These are phyloP conservation scores for Podaxis rugospora DNA, from an alignment of 768 basidiomycete genomes.

Conservation along the genomic window DNA sequence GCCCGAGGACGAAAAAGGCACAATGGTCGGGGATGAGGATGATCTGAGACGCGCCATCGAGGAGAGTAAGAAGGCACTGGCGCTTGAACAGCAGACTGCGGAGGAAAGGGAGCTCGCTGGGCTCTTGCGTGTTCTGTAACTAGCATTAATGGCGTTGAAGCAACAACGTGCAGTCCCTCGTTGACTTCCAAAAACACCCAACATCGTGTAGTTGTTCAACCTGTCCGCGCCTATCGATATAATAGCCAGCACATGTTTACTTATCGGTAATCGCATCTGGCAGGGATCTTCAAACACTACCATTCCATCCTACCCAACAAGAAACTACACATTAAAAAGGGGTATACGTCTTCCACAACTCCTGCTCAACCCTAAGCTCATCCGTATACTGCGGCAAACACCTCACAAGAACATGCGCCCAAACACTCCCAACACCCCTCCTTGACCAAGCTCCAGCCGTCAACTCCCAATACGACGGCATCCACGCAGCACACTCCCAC, in stretches of 20 bases:
- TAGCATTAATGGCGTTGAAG: no score
- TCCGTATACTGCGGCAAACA: conserved; percentile 10
- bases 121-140: no score
- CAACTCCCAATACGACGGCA: conserved; percentile 7
- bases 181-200: no score
- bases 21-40: conserved; percentile 56
- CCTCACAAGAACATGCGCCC: not conserved
- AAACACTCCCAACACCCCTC: not conserved
- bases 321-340: not conserved
- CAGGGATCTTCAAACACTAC: no score
- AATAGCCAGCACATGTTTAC: no score
- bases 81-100: conserved; percentile 62
- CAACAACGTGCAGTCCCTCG: no score
- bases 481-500: conserved; percentile 10
- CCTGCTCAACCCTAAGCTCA: conserved; percentile 4
- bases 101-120: conserved; percentile 74
- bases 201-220: no score
- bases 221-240: no score
- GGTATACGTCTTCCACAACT: conserved; percentile 12
- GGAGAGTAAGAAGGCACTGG: conserved; percentile 74
- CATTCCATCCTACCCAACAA: no score
- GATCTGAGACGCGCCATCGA: conserved; percentile 86
- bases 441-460: not conserved
- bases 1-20: conserved; percentile 45
- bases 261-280: no score